These are phyloP conservation scores for Candida manassasensis DNA, from an alignment of 805 yeast genomes.

Conservation along the genomic window DNA sequence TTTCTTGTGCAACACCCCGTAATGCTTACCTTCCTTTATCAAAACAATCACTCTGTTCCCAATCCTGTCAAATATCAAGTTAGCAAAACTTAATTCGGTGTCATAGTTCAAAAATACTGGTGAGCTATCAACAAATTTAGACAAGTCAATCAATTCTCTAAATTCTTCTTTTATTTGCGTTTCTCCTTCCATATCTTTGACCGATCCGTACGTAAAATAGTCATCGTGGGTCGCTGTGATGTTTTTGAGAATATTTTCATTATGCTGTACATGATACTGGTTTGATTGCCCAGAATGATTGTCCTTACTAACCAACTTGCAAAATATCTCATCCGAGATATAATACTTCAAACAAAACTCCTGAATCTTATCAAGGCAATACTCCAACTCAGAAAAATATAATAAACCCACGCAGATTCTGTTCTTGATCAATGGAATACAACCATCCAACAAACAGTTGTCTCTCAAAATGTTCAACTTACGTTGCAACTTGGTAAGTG, in stretches of 20 bases:
- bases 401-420: conserved; percentile 39
- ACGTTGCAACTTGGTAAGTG: conserved; percentile 25
- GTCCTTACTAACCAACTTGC: conserved; percentile 19
- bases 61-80: conserved; percentile 46
- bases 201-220: conserved; percentile 23
- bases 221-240: conserved; percentile 11
- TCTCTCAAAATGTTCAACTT: conserved; percentile 36
- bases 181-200: conserved; percentile 6
- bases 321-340: conserved; percentile 25
- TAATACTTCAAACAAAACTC: conserved; percentile 21
- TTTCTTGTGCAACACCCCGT: conserved; percentile 52
- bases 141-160: conserved; percentile 33
- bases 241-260: conserved; percentile 9
- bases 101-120: conserved; percentile 46
- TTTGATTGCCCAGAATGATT: conserved; percentile 1
- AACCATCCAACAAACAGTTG: conserved; percentile 46
- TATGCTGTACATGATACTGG: conserved; percentile 6
- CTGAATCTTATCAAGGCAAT: conserved; percentile 43
- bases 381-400: conserved; percentile 48
- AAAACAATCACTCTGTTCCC: conserved; percentile 49
- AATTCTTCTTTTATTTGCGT: conserved; percentile 7
- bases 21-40: conserved; percentile 41
- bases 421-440: conserved; percentile 43
- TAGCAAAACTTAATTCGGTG: conserved; percentile 47
- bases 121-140: conserved; percentile 37